phyloP scores from a whole-genome alignment of 345 rosid species.

The Boechera stricta region DNA sequence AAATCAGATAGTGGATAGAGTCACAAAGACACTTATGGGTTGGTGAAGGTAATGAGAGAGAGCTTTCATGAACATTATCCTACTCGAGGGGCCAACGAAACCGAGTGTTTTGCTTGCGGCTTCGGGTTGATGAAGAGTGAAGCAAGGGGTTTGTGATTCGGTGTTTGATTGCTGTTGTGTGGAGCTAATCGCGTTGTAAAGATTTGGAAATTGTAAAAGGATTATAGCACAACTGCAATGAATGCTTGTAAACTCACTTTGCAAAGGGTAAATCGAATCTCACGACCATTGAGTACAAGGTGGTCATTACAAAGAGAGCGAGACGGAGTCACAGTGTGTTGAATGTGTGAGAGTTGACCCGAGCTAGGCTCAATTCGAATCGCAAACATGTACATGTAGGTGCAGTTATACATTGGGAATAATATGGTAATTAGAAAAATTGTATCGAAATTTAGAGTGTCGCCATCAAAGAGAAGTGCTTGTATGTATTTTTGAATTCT shows the following conservation, averaged over 20 bases:
- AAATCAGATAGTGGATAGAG: slow-evolving; percentile 64
- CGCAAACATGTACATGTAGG: background rate
- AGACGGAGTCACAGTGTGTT: background rate
- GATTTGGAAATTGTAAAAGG: slow-evolving; percentile 21
- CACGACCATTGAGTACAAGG: background rate
- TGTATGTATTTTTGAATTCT: background rate
- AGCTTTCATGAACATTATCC: background rate
- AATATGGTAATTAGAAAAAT: background rate
- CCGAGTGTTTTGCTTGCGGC: background rate
- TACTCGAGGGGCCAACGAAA: background rate
- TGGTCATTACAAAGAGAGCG: background rate
- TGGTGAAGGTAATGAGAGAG: slow-evolving; percentile 52
- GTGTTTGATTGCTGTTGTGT: slow-evolving; percentile 29
- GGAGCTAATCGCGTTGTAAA: slow-evolving; percentile 31
- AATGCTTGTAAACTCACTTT: slow-evolving; percentile 35
- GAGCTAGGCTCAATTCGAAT: slow-evolving; percentile 7
- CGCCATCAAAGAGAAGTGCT: background rate
- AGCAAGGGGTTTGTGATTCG: slow-evolving; percentile 5
- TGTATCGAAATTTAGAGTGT: background rate
- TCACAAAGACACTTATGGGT: slow-evolving; percentile 67
- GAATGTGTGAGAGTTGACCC: slow-evolving; percentile 6
- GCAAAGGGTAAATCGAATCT: slow-evolving; percentile 5
- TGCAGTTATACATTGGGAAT: background rate
- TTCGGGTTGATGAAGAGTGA: slow-evolving; percentile 7
- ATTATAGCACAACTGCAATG: slow-evolving; percentile 29